A percentile compares a stretch with the other conserved stretches of the same genome.
Evolutionary conservation across 805 yeast species (phyloP).

Genomic region (Kodamaea nitidulidarum): DNA sequence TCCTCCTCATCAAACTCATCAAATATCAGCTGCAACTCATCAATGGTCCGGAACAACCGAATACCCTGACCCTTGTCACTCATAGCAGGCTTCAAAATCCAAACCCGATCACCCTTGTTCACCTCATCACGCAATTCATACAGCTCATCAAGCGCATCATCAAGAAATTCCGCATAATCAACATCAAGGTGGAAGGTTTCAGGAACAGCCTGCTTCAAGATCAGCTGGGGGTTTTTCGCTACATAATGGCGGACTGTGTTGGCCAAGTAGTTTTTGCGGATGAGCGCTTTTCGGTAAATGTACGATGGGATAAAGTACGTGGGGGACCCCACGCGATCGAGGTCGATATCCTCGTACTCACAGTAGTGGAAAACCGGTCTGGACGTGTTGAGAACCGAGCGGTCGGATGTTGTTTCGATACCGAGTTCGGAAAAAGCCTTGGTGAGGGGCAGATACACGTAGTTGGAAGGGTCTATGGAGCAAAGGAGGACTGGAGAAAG

Average conservation of each 20-base stretch:
- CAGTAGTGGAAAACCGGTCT: slow-evolving; percentile 63
- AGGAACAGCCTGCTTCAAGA: slow-evolving; percentile 60
- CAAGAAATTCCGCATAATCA: slow-evolving; percentile 93
- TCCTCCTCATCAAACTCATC: slow-evolving; percentile 74
- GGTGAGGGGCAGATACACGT: slow-evolving; percentile 41
- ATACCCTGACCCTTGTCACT: slow-evolving; percentile 97
- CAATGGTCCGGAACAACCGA: slow-evolving; percentile 70
- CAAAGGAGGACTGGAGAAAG: slow-evolving; percentile 28
- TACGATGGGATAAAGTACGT: slow-evolving; percentile 72
- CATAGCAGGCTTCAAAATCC: slow-evolving; percentile 96
- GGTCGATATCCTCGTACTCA: slow-evolving; percentile 84
- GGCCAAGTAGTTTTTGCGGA: slow-evolving; percentile 86
- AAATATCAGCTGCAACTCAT: slow-evolving; percentile 77
- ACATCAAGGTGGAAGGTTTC: slow-evolving; percentile 77
- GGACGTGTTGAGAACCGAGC: slow-evolving; percentile 15
- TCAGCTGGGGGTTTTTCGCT: slow-evolving; percentile 70
- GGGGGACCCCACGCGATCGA: slow-evolving; percentile 53
- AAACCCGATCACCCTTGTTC: slow-evolving; percentile 53
- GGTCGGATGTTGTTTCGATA: slow-evolving; percentile 25
- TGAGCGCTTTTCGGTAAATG: slow-evolving; percentile 83
- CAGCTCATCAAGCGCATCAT: slow-evolving; percentile 88
- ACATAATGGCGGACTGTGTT: slow-evolving; percentile 71
- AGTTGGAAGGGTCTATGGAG: slow-evolving; percentile 35
- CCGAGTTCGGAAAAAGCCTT: slow-evolving; percentile 29
- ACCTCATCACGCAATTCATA: slow-evolving; percentile 83